Percentiles rank a stretch among this genome's conserved stretches.
These are phyloP conservation scores for Aspergillus unguis DNA, from an alignment of 2,329 filamentous ascomycete species.

Conservation along the genomic window DNA sequence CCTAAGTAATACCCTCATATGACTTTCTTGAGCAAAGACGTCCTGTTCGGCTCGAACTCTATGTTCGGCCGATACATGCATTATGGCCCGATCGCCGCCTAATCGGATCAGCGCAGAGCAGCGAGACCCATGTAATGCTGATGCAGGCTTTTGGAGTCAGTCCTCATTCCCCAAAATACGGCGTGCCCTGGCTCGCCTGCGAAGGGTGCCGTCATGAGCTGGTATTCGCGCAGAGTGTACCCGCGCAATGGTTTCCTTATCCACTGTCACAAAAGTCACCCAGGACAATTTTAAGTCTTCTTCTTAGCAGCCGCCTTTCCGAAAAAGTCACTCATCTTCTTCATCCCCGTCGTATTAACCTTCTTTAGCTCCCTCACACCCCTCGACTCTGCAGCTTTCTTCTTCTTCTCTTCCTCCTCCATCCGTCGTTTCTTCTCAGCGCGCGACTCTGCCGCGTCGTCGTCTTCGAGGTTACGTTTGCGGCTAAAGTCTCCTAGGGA, in stretches of 20 bases:
- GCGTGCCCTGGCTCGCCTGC: too few relatives aligned
- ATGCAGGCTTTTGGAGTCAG: too few relatives aligned
- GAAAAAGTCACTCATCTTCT: slow-evolving; percentile 95
- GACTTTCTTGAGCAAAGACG: too few relatives aligned
- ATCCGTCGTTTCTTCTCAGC: slow-evolving; percentile 79
- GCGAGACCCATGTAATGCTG: too few relatives aligned
- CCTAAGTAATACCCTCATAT: too few relatives aligned
- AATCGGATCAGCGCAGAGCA: too few relatives aligned
- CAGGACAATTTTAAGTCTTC: slow-evolving; percentile 25
- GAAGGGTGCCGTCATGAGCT: not conserved
- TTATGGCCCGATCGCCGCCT: too few relatives aligned
- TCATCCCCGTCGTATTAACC: slow-evolving; percentile 89
- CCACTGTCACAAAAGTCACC: not conserved
- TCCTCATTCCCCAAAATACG: too few relatives aligned
- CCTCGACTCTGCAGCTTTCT: slow-evolving; percentile 69
- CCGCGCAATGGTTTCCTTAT: not conserved
- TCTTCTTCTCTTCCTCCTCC: slow-evolving; percentile 85
- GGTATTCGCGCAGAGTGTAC: not conserved
- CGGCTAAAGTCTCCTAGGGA: slow-evolving; percentile 49
- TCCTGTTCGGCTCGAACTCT: too few relatives aligned
- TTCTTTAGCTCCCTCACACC: slow-evolving; percentile 81
- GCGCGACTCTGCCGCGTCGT: slow-evolving; percentile 46
- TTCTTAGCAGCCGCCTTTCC: slow-evolving; percentile 55
- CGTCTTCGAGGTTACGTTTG: slow-evolving; percentile 42
- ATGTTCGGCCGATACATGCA: too few relatives aligned